A percentile compares a stretch with the other conserved stretches of the same genome.
Evolutionary conservation across 2,329 filamentous ascomycete species (phyloP).

Genomic region (Ophiostoma angusticollis): DNA sequence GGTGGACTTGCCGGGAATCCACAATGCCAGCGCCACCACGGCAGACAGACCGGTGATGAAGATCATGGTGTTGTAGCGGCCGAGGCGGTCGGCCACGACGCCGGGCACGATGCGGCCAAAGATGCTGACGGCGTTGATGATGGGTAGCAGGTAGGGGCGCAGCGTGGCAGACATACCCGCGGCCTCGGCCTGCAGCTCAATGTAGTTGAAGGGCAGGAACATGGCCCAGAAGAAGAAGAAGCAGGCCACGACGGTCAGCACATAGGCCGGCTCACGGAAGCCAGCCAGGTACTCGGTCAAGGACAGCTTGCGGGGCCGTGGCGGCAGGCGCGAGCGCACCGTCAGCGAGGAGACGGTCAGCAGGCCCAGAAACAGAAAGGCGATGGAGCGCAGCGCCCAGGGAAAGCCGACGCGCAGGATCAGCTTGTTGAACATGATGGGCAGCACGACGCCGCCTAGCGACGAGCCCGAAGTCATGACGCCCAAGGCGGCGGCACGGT

Average conservation of each 20-base stretch:
- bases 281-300: conserved; percentile 33
- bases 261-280: conserved; percentile 33
- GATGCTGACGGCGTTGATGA: conserved; percentile 43
- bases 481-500: conserved; percentile 34
- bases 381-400: conserved; percentile 26
- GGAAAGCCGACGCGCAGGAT: conserved; percentile 32
- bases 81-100: conserved; percentile 28
- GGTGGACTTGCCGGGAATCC: conserved; percentile 30
- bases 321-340: conserved; percentile 25
- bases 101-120: conserved; percentile 39
- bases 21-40: conserved; percentile 27
- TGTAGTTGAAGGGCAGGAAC: conserved; percentile 42
- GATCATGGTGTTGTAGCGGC: conserved; percentile 30
- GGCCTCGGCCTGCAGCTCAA: conserved; percentile 33
- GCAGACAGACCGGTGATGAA: conserved; percentile 32
- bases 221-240: conserved; percentile 46
- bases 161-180: conserved; percentile 29
- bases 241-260: conserved; percentile 28
- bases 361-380: conserved; percentile 25
- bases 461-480: conserved; percentile 35
- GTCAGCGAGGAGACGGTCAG: conserved; percentile 20
- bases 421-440: conserved; percentile 43
- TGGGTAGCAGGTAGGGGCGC: conserved; percentile 36
- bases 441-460: conserved; percentile 39
- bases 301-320: conserved; percentile 26